Base-by-base conservation (phyloP, 805 yeast genomes). In the Priceomyces medius region DNA sequence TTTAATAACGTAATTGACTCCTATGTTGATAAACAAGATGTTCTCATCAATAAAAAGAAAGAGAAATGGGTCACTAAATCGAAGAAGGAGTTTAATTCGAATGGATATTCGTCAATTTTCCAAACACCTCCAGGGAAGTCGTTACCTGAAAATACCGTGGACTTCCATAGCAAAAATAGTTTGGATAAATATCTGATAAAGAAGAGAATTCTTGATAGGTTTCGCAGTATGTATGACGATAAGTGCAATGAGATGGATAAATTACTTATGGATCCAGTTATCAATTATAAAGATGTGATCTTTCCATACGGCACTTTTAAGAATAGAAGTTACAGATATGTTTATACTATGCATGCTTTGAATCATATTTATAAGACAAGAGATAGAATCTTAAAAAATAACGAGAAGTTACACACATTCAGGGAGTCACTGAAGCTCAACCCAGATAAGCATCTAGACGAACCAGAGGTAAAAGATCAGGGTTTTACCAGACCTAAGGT, bases 401-500 rank as follows among this genome's bases (percentile, higher is more conserved):
- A 83, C 50, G 76, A 77, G 37, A 80, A 79, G 50, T 49, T 82
- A 16, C 63, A 69, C 21, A 50, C 60, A 13, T 68, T 67, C 42
- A 71, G 71, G 44, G 78, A 71, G 27, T 58, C 65, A 14, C 42
- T 69, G 34, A 58, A 68, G 33, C 58, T 40, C 60, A 73, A 41
- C 56, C 66, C 43, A 7, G 66, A 68, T 19, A 48, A 46, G 10
- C 26, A 47, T 3, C 54, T 53, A 3, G 56, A 59, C 50, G 81
- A 76, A 45, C 77, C 77, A 9, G 95, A 88, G 53, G 73, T 76
- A 48, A 69, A 95, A 42, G 99, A 93, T 59, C 98, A 93, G 62
- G 98, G 99, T 20, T 93, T 88, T 59, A 90, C 97, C 0, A 75
- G 98, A 47, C 96, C 99, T 1, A 90, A 89, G 55, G 89, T 85